Evolutionary conservation across 306 rosid genomes (phyloP).

Genomic region (Medicago arabica): DNA sequence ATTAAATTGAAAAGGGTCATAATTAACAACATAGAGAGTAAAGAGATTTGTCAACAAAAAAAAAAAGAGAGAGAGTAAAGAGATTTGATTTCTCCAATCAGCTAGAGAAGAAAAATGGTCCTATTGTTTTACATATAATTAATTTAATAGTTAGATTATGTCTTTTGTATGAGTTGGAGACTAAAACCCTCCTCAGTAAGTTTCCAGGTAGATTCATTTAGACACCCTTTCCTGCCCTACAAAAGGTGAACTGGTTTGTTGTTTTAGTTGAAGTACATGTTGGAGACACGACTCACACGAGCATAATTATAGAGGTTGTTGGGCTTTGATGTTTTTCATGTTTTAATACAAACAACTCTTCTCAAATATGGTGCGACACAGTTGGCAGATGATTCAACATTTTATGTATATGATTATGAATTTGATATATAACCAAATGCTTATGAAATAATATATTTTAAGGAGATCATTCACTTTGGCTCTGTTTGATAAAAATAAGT

Average conservation of each 20-base stretch:
- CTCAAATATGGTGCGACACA: too few relatives aligned
- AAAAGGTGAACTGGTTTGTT: constrained; percentile 49
- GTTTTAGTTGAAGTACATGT: constrained; percentile 45
- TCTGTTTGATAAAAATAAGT: too few relatives aligned
- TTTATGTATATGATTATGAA: too few relatives aligned
- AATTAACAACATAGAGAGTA: constrained; percentile 15
- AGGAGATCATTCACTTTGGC: too few relatives aligned
- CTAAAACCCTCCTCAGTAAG: constrained; percentile 69
- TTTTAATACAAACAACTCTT: constrained; percentile 40
- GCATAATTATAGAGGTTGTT: constrained; percentile 44
- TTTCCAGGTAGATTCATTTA: constrained; percentile 84
- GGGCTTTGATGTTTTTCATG: constrained; percentile 38
- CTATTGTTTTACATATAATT: constrained; percentile 20
- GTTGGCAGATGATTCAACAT: too few relatives aligned
- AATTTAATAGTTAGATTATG: constrained; percentile 54
- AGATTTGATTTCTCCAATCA: constrained; percentile 72
- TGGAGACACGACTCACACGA: constrained; percentile 49
- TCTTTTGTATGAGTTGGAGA: constrained; percentile 61
- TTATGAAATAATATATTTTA: too few relatives aligned
- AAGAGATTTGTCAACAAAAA: constrained; percentile 74
- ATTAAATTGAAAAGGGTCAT: constrained; percentile 13
- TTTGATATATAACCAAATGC: too few relatives aligned
- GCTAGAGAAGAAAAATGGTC: constrained; percentile 44
- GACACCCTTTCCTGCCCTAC: constrained; percentile 58
- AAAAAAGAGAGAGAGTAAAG: constrained; percentile 40